Base-by-base conservation (phyloP, 805 yeast genomes). In the Kazachstania bromeliacearum region DNA sequence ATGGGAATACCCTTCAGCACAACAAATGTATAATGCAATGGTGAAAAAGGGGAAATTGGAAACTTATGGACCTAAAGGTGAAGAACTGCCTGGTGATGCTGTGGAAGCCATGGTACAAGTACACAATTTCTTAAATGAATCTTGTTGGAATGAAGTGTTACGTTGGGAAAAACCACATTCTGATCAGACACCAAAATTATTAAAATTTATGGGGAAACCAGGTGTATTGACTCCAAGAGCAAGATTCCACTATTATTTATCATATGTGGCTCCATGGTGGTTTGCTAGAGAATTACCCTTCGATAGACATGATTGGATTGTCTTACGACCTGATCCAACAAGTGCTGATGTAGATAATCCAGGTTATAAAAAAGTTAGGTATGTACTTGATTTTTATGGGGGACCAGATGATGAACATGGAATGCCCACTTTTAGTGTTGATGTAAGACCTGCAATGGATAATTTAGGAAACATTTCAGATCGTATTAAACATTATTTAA, bases 1-100 rank as follows among this genome's bases (percentile, higher is more conserved):
- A 33, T 92, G 99, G 99, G 98, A 92, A 62, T 92, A 92, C 56
- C 99, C 99, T 2, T 85, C 96, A 2, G 98, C 99, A 1, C 98
- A 92, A 62, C 99, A 92, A 58, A 92, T 92, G 99, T 77, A 87
- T 46, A 88, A 89, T 53, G 99, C 99, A 9, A 89, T 92, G 97
- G 64, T 87, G 19, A 76, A 89, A 45, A 92, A 92, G 64, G 95
- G 96, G 15, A 89, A 92, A 52, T 50, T 59, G 10, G 59, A 57
- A 31, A 47, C 55, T 4, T n/a, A n/a, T n/a, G n/a, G n/a, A n/a
- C 44, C 46, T 23, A 81, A 84, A 31, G 94, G 80, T 33, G 82
- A 84, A 32, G 94, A 80, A 33, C 73, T 89, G 36, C 94, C 89
- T 3, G 97, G 88, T 57, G 95, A 85, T 44, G 96, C 96, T 1